These are phyloP conservation scores for Rubus parviflorus DNA, from an alignment of 306 rosid species.

Conservation along the genomic window DNA sequence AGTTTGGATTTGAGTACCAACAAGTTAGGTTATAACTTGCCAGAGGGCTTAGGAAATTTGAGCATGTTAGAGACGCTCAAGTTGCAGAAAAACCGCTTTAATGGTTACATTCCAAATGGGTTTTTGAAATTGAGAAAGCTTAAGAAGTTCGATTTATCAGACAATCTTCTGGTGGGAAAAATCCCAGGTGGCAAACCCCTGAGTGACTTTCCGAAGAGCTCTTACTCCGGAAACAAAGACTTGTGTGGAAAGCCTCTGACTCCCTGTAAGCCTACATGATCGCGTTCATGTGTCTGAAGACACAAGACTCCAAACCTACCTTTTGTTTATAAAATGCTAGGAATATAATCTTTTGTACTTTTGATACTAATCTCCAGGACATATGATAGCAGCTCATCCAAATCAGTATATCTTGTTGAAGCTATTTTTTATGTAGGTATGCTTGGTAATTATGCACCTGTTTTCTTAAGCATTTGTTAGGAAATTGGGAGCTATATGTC, in stretches of 20 bases:
- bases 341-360: neutral
- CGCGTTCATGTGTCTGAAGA: neutral
- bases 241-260: constrained; percentile 75
- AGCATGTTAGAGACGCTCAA: constrained; percentile 50
- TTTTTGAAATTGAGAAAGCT: constrained; percentile 51
- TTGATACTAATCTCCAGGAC: neutral
- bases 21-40: constrained; percentile 46
- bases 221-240: constrained; percentile 60
- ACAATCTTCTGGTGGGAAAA: constrained; percentile 70
- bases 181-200: constrained; percentile 63
- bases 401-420: neutral
- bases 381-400: neutral
- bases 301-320: neutral
- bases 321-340: neutral
- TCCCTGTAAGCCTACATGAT: constrained; percentile 42
- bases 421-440: neutral
- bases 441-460: neutral
- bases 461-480: neutral
- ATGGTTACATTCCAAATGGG: constrained; percentile 54
- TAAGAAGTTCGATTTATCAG: constrained; percentile 53
- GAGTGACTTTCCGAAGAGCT: constrained; percentile 53
- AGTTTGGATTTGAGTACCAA: constrained; percentile 67
- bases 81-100: constrained; percentile 61
- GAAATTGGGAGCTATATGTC: neutral
- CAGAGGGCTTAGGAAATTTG: constrained; percentile 46